These are phyloP conservation scores for Syzygium oleosum DNA, from an alignment of 345 rosid species.

Conservation along the genomic window DNA sequence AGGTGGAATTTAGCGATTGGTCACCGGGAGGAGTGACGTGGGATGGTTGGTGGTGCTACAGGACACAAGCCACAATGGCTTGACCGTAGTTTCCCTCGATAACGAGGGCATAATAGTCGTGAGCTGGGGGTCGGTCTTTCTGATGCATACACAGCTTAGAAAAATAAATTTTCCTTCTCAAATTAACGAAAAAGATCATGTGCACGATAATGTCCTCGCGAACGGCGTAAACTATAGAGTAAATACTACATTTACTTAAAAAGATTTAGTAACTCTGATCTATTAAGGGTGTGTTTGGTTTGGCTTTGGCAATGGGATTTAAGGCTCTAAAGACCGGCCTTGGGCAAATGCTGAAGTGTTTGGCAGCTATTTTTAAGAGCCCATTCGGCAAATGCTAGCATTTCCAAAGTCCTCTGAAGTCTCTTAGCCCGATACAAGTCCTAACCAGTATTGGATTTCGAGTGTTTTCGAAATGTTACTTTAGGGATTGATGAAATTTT, in stretches of 20 bases:
- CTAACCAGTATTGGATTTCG: background rate
- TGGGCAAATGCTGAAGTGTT: accelerated
- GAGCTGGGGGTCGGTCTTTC: background rate
- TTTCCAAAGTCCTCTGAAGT: background rate
- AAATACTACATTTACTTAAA: background rate
- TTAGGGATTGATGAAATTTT: background rate
- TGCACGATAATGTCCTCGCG: background rate
- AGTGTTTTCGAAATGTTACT: background rate
- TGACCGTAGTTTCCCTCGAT: background rate
- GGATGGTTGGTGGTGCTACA: background rate
- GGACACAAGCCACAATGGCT: background rate
- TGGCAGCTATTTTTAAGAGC: background rate
- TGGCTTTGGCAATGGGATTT: background rate
- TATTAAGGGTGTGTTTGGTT: accelerated
- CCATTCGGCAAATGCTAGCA: background rate
- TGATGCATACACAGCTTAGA: background rate
- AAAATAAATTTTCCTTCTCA: background rate
- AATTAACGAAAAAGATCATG: background rate
- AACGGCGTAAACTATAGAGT: background rate
- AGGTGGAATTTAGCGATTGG: background rate
- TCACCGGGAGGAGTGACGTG: background rate
- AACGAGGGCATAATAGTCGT: background rate
- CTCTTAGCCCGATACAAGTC: background rate
- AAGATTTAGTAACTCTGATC: background rate
- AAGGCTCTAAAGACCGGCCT: background rate